Evolutionary conservation across 331 rosid genomes (phyloP), one percentile per base, ranked within the genome.

Genomic region (Prunus yedoensis): DNA sequence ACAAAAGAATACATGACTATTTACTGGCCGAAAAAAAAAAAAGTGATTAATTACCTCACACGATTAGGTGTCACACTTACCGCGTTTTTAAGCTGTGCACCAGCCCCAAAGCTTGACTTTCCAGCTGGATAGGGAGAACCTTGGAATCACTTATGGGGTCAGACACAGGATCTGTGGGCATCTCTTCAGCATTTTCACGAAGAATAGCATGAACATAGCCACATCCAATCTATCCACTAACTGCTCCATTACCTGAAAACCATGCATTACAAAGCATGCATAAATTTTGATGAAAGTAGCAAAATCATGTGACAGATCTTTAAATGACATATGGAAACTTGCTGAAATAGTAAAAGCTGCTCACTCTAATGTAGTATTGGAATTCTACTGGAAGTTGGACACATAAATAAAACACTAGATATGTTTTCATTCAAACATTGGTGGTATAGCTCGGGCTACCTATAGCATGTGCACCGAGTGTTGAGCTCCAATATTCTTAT

Each of bases 141-240:
- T 82, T 93, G 13, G 94, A 66, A 73, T 93, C 98, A 85, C 93
- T 93, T 65, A 90, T 93, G 65, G 98, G 96, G 70, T 93, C 98
- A 72, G 95, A 93, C 67, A 93, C 83, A 50, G 98, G 98, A 88
- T 93, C 98, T 7, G 94, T 93, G 16, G 98, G 98, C 94, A 93
- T 93, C 84, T 89, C 98, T 50, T 93, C 98, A 4, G 77, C 90
- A n/a, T 93, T 83, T 83, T 93, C 93, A 49, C 97, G 97, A 63
- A 93, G 96, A 83, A 93, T 86, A 46, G 96, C 97, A 89, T 93
- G 84, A 90, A 90, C 97, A 93, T 93, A 75, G 97, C 97, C 78
- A 90, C 91, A 71, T 93, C 97, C 74, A 93, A 84, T 84, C 98
- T 88, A 81, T 68, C 72, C 27, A 93, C 88, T 80, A 93, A 85